Base-by-base conservation (phyloP, 1,284 basidiomycete genomes). In the Exobasidium rhododendri region DNA sequence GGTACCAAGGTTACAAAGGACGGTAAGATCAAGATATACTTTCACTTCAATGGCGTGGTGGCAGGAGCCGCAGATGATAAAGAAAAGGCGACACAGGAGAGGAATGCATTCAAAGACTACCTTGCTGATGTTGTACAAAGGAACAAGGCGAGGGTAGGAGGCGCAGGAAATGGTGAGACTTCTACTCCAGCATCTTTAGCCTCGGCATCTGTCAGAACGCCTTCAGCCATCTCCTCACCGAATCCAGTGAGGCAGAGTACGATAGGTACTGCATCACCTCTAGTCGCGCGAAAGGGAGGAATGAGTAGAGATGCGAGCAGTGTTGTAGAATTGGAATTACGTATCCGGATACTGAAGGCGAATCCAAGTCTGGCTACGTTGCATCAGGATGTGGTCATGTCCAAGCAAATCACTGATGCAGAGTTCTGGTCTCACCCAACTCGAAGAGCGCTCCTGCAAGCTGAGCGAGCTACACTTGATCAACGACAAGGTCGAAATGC, bases 341-440 rank as follows among this genome's bases (percentile, higher is more conserved):
- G 77, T 20, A 68, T 75, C 44, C 58, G 61, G 40, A 67, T 79
- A 45, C 71, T 78, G 31, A 65, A 68, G 6, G 67, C 73, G 30
- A 71, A 78, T 28, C 69, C 75, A 0, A 35, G 58, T 10, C 67
- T 79, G 4, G 61, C 68, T 10, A 60, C 71, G 1, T 64, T 79
- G 2, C 76, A 78, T 66, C 72, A 71, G 29, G 72, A 79, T 28
- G 70, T 78, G 26, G 77, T 79, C 53, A 72, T 72, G 20, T 62
- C 69, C 13, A 68, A 66, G 44, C 56, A 65, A 2, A 57, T 73
- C 10, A 58, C 63, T 0, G 77, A 79, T 51, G 62, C 69, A n/a
- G 77, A 78, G 47, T 79, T 79, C 58, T 79, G 77, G 77, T 65
- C 72, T 0, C 76, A 78, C 59, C 77, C 77, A 4, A 62, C 70